phyloP scores from a whole-genome alignment of 2,329 filamentous ascomycete species.

The Pseudopyrenochaeta lycopersici region DNA sequence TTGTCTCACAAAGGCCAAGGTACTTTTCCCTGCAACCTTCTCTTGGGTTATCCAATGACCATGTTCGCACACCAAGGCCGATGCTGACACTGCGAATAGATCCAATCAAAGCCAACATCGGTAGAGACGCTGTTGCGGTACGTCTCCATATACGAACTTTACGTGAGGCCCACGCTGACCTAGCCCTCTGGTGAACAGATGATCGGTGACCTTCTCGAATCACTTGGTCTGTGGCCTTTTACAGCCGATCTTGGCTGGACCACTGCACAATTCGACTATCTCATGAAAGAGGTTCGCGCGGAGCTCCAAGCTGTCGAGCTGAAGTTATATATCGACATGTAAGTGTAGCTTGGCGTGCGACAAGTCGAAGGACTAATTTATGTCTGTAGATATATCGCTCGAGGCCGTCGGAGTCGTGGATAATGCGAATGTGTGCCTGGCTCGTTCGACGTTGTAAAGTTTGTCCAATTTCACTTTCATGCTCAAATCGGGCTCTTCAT shows the following conservation, averaged over 20 bases:
- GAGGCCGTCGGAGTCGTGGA: conserved; percentile 38
- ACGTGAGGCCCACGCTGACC: neutral
- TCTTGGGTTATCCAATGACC: neutral
- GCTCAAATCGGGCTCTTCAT: no score
- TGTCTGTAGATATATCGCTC: conserved; percentile 39
- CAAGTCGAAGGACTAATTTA: conserved; percentile 14
- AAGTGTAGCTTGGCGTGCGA: conserved; percentile 15
- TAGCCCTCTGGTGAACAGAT: conserved; percentile 15
- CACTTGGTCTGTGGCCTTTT: conserved; percentile 49
- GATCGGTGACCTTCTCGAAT: conserved; percentile 47
- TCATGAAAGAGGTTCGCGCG: conserved; percentile 37
- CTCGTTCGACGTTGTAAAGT: neutral
- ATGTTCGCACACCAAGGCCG: neutral
- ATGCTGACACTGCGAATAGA: conserved; percentile 29
- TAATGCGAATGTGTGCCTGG: conserved; percentile 1
- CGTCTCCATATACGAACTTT: neutral
- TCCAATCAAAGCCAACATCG: conserved; percentile 38
- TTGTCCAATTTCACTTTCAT: no score
- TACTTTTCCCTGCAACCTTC: neutral
- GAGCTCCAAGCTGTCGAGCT: conserved; percentile 41
- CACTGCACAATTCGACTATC: conserved; percentile 35
- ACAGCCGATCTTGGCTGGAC: conserved; percentile 44
- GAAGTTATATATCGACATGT: conserved; percentile 50
- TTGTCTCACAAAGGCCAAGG: neutral
- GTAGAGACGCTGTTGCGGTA: conserved; percentile 30